Base-by-base conservation (phyloP, 805 yeast species). In the Yarrowia porcina region DNA sequence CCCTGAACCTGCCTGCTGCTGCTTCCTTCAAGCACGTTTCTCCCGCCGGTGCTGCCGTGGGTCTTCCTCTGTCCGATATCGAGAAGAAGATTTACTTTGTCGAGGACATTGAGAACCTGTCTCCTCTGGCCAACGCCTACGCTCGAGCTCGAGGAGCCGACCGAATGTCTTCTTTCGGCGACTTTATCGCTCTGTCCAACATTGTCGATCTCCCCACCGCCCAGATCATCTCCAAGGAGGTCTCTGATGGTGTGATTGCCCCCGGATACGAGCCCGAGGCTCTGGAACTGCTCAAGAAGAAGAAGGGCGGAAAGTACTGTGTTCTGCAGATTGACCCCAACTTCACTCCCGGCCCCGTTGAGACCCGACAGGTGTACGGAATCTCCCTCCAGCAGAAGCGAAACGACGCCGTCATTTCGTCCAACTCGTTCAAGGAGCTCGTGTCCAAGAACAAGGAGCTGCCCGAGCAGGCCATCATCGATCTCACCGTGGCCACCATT, bases 81-180 rank as follows among this genome's bases (percentile, higher is more conserved):
- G 99, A 94, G 81, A 92, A 91, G 83, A 89, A 93, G 78, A 84
- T 93, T 67, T 94, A 94, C 82, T 94, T 94, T 75, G 99, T 94
- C 67, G 86, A 85, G 69, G 97, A 90, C 76, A 90, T 93, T 72
- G 96, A 90, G 77, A 90, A 92, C 82, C 81, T 94, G 75, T 90
- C 97, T 12, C 98, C 99, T 63, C 82, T 94, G 73, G 99, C 99
- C 67, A 88, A 89, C 73, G 99, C 99, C 64, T 94, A 94, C 73
- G 99, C 99, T 38, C 89, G 98, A 80, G 99, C 99, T 64, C 89
- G 99, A 79, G 99, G 99, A 77, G 99, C 99, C 69, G 99, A 94
- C 79, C 88, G 99, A 83, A 94, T 94, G 99, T 92, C 97, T 6
- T 89, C 97, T 13, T 94, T 94, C 75, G 99, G 99, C 74, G 99